Base-by-base conservation (phyloP, 2,329 filamentous ascomycete genomes). In the Talaromyces sp. region DNA sequence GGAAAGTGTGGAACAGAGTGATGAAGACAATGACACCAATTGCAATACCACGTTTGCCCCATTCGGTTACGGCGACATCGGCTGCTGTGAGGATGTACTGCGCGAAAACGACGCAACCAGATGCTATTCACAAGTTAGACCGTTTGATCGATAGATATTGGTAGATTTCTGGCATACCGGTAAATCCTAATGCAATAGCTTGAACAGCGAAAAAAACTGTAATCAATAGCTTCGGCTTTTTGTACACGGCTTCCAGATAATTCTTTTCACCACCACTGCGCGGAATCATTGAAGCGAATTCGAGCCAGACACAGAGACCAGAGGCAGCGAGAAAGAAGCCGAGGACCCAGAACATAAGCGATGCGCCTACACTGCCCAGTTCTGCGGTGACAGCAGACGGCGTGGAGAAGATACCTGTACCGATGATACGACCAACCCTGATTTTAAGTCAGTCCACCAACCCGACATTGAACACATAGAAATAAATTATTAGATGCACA, bases 361-460 rank as follows among this genome's bases (percentile, higher is more conserved):
- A 78, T 52, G 85, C 80, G 2, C 85, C 85, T 3, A 86, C 84
- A 8, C 81, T 85, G 0, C 85, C 84, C 1, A 84, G 82, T 1
- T 82, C 81, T 8, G 80, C 78, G 65, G 85, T 85, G 57, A 87
- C 84, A n/a, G 84, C 83, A 1, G 82, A 82, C 0, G 85, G 85
- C 0, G 85, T 85, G 0, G 84, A 85, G 70, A 86, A 87, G 27
- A 85, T 76, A 67, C 82, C 77, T 10, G 80, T 74, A 2, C 80
- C 80, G 27, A 82, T 69, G 58, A 73, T 75, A 13, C 64, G 71
- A 31, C 72, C 79, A 52, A 82, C 80, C 68, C 78, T 80, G 68
- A 16, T 16, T 13, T 31, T 31, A 7, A 31, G 27, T 2, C 14
- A 4, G 16, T 37, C 31, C 31, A 24, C 3, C 16, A 35, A 33